Conservation (phyloP, 2,329 filamentous ascomycete genomes). For the Trichophyton benhamiae region DNA sequence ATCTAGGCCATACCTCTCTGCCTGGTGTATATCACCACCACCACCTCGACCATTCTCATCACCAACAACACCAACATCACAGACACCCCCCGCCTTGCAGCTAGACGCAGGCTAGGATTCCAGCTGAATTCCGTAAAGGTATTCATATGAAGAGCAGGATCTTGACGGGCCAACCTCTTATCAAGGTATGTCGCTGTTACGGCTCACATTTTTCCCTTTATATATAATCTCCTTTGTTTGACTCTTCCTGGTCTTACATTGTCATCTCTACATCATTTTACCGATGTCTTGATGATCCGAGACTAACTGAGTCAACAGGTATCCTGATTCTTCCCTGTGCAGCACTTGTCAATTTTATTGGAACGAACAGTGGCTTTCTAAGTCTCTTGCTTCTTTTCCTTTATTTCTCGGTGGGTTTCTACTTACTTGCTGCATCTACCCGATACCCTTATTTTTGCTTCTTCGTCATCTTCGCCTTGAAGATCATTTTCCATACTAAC, state of each 20-base stretch:
- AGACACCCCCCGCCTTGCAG: neutral
- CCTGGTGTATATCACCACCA: too few species aligned
- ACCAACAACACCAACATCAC: neutral
- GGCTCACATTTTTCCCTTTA: neutral
- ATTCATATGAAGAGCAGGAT: neutral
- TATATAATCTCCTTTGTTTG: neutral
- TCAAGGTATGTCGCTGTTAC: neutral
- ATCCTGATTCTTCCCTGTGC: neutral
- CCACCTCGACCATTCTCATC: neutral
- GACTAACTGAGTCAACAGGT: neutral
- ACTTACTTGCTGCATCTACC: neutral
- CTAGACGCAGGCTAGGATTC: neutral
- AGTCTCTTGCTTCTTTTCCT: slow-evolving; percentile 4
- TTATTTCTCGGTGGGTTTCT: slow-evolving; percentile 21
- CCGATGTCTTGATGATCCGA: neutral
- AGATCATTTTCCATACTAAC: neutral
- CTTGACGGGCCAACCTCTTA: neutral
- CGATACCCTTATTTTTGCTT: slow-evolving; percentile 3
- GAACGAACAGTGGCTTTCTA: slow-evolving; percentile 4
- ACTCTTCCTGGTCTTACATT: neutral
- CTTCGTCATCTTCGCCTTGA: neutral
- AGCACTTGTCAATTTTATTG: neutral
- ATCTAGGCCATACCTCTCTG: neutral
- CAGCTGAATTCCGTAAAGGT: neutral
- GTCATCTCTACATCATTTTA: neutral